Evolutionary conservation across 2,329 filamentous ascomycete species (phyloP), one percentile per base, ranked within the genome.

Genomic region (Harringtonia aguacate): DNA sequence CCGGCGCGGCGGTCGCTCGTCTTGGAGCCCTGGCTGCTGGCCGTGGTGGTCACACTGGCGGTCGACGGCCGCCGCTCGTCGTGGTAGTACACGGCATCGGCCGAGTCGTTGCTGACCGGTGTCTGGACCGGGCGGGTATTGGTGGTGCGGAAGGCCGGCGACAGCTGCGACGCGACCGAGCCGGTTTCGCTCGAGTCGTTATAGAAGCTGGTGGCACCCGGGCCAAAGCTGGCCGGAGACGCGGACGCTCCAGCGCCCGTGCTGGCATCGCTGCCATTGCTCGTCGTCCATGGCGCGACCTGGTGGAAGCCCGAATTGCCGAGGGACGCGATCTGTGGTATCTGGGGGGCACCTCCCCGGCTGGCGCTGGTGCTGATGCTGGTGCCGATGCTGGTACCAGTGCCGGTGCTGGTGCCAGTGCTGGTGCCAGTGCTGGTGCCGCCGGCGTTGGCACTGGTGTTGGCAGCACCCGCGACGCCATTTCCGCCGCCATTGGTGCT

Each of bases 1-100:
- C 84, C 79, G 53, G 81, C 79, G 47, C 83, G 72, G 48, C 78
- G 81, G 49, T 79, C 69, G 60, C 82, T 85, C 46, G 75, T 75
- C 63, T 81, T 82, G 35, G 90, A 94, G 29, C 86, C 85, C 52
- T 85, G 77, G 57, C 90, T 94, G 62, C 89, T 92, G 46, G 86
- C 78, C 5, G 73, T 63, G 4, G 83, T 94, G 14, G 84, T 88
- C 50, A 89, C 80, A 62, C 89, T 95, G 33, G 88, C 88, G 41
- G 87, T 75, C 4, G 92, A 97, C 3, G 90, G 90, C 40, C 90
- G 77, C 50, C 92, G 73, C 53, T 85, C 83, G 56, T 94, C 85
- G 48, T 70, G 67, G 56, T 74, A 78, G 55, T 74, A 81, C 36
- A 74, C 65, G 35, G 67, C 62, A 42, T 83, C 80, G 9, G 76